phyloP scores from a whole-genome alignment of 495 filamentous ascomycete genomes.

The Jackrogersella minutella region DNA sequence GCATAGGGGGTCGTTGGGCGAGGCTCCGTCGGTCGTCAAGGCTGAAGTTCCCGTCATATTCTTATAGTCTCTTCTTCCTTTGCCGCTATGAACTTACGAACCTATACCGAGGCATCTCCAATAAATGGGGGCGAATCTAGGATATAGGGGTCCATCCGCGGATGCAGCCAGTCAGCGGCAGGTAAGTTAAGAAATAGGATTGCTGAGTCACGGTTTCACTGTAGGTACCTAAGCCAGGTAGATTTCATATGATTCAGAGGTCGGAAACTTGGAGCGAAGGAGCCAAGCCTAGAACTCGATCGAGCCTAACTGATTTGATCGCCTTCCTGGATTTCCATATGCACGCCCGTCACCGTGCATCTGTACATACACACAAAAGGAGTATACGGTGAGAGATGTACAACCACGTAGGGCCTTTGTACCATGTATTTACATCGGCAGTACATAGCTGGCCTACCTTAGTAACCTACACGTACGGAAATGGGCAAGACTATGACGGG shows the following conservation, averaged over 20 bases:
- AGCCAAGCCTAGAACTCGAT: conserved; percentile 30
- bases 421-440: conserved; percentile 14
- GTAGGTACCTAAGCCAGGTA: not conserved
- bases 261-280: conserved; percentile 21
- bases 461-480: conserved; percentile 33
- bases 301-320: conserved; percentile 38
- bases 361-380: conserved; percentile 20
- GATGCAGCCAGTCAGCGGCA: conserved; percentile 20
- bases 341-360: conserved; percentile 37
- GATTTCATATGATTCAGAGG: conserved; percentile 18
- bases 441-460: conserved; percentile 23
- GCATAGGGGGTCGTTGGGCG: conserved; percentile 14
- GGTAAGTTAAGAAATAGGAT: conserved; percentile 9
- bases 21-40: conserved; percentile 34
- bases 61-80: not conserved
- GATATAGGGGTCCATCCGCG: conserved; percentile 22
- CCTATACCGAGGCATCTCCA: conserved; percentile 15
- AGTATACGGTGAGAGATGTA: conserved; percentile 26
- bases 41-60: conserved; percentile 31
- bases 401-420: conserved; percentile 13
- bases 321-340: conserved; percentile 35
- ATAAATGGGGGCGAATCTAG: conserved; percentile 13
- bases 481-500: conserved; percentile 33
- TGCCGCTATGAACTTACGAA: not conserved
- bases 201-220: conserved; percentile 31